A percentile compares a stretch with the other conserved stretches of the same genome.
Conservation (phyloP, 805 yeast genomes). For the Yarrowia sp. region DNA sequence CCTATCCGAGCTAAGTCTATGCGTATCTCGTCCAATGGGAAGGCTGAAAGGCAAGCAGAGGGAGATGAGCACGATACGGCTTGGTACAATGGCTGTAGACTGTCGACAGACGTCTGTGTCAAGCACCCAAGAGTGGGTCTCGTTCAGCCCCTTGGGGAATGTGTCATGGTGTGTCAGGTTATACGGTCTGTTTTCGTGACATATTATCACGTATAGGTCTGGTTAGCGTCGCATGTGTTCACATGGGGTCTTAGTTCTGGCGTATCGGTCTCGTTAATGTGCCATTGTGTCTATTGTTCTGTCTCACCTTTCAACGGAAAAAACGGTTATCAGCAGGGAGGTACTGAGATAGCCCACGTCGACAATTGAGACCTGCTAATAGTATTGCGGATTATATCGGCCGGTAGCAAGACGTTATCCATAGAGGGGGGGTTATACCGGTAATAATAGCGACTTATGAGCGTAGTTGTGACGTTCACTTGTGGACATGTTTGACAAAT, state of each 20-base stretch:
- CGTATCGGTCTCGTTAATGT: background rate
- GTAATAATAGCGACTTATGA: background rate
- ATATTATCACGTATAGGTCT: background rate
- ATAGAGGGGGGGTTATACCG: background rate
- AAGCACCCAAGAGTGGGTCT: background rate
- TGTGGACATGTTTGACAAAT: background rate
- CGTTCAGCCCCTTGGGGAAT: background rate
- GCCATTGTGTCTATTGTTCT: background rate
- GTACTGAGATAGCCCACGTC: constrained; percentile 4
- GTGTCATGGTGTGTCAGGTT: constrained; percentile 11
- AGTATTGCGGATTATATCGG: background rate
- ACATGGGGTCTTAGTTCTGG: background rate
- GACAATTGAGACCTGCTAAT: background rate
- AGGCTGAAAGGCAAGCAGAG: background rate
- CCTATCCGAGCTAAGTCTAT: constrained; percentile 13
- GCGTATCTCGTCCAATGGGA: constrained; percentile 12
- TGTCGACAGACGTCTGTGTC: background rate
- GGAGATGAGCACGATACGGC: background rate
- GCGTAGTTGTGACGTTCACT: background rate
- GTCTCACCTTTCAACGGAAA: constrained; percentile 6
- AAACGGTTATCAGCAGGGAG: constrained; percentile 4
- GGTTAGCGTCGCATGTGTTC: background rate
- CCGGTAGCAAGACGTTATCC: background rate
- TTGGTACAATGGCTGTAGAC: too few species aligned
- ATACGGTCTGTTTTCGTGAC: background rate